Conservation (phyloP, 345 rosid genomes). For the Salix dunnii region DNA sequence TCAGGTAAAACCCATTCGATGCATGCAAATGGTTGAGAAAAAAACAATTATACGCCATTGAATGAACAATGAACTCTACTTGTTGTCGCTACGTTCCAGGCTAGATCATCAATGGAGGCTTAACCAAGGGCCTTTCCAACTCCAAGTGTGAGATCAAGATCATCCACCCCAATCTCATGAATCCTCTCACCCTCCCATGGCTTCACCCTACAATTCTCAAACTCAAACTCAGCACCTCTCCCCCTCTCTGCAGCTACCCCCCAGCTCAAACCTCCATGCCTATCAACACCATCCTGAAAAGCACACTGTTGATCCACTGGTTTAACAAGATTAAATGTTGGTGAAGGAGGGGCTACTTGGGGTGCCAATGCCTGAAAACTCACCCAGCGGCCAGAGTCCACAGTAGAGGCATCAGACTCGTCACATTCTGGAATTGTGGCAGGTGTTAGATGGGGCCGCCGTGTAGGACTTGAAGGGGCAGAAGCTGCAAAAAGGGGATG, state of each 20-base stretch:
- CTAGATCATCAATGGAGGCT: not conserved
- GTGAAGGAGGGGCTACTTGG: slow-evolving; percentile 32
- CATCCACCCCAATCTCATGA: slow-evolving; percentile 93
- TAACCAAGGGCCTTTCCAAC: slow-evolving; percentile 57
- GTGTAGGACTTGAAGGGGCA: slow-evolving; percentile 27
- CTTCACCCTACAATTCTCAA: slow-evolving; percentile 70
- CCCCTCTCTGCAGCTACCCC: slow-evolving; percentile 50
- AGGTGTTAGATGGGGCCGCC: slow-evolving; percentile 18
- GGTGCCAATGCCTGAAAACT: slow-evolving; percentile 21
- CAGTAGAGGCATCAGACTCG: slow-evolving; percentile 31
- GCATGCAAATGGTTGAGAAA: not conserved
- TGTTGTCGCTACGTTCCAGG: not conserved
- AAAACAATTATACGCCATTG: not conserved
- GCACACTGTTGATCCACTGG: slow-evolving; percentile 37
- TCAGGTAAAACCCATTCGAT: not conserved
- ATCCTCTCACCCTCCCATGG: slow-evolving; percentile 99
- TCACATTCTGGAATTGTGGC: slow-evolving; percentile 34
- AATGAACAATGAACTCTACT: slow-evolving; percentile 11
- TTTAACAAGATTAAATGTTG: slow-evolving; percentile 51
- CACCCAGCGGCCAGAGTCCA: slow-evolving; percentile 34
- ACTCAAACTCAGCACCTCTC: slow-evolving; percentile 68
- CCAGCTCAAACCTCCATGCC: slow-evolving; percentile 37
- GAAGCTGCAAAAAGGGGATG: slow-evolving; percentile 22
- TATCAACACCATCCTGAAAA: slow-evolving; percentile 30
- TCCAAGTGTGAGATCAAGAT: slow-evolving; percentile 96